Evolutionary conservation across 2,329 filamentous ascomycete genomes (phyloP), one percentile per base, ranked within the genome.

Genomic region (Aspergillus brasiliensis): DNA sequence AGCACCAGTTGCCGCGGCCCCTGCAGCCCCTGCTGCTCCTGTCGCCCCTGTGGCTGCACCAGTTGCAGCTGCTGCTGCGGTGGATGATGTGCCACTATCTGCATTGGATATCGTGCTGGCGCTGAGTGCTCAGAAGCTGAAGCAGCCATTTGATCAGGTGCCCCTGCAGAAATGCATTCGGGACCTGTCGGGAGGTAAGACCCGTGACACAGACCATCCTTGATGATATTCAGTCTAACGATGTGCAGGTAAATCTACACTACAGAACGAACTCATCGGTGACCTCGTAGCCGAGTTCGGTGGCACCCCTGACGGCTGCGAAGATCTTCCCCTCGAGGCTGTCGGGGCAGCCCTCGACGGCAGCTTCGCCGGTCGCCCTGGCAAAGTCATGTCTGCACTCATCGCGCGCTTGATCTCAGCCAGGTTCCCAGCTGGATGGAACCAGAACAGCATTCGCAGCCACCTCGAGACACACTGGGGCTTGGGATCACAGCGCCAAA

Each of bases 181-280:
- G 21, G 56, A 57, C 10, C 34, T 57, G 15, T 57, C 46, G 11
- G 56, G 56, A n/a, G 56, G 56, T 13, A 27, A 27, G 44, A 25
- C 10, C 10, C 4, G 7, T 7, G 8, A 23, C 10, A 2, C 13
- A 6, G 7, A 13, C 2, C 23, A 5, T 27, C 3, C 3, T 5
- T 8, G 7, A 15, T 1, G 19, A 1, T 8, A 21, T 8, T 5
- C 10, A 23, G 13, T 10, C 23, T 47, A 15, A 47, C 44, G 2
- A 11, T 27, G 1, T 47, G 6, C 21, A 47, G 44, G 44, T 17
- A 57, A 57, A 17, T 57, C 56, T 8, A 57, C 56, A 1, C 47
- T 57, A 13, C 56, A 57, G 27, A 57, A 57, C 11, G 56, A 57
- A 19, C 37, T 57, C 6, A 51, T 57, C 23, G 56, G 56, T 3